A percentile compares a stretch with the other conserved stretches of the same genome.
These are phyloP conservation scores for Raffaelea albimanens DNA, from an alignment of 2,329 filamentous ascomycete genomes.

Conservation along the genomic window DNA sequence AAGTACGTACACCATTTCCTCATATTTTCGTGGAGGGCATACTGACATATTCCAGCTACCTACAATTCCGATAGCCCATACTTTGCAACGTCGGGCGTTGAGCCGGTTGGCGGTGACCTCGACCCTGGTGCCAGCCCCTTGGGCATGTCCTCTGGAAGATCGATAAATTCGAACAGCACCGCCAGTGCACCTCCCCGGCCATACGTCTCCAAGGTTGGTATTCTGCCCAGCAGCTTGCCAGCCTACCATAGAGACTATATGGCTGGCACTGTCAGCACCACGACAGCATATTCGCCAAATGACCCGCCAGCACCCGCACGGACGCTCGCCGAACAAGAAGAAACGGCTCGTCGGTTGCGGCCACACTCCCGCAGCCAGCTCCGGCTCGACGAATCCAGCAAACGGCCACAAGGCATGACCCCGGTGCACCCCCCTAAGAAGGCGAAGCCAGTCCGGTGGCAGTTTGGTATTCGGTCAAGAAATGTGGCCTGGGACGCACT, in stretches of 20 bases:
- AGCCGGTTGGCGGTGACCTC: constrained; percentile 12
- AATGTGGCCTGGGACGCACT: constrained; percentile 93
- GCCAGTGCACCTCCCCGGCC: constrained; percentile 39
- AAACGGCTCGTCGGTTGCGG: constrained; percentile 70
- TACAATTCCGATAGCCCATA: constrained; percentile 32
- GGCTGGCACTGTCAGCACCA: constrained; percentile 40
- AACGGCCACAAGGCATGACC: constrained; percentile 52
- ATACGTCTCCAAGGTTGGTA: constrained; percentile 76
- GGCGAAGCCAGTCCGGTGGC: constrained; percentile 80
- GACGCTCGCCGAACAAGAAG: constrained; percentile 68
- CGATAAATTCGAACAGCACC: constrained; percentile 38
- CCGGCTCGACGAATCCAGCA: constrained; percentile 55
- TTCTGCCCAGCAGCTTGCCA: constrained; percentile 83
- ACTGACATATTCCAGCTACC: constrained; percentile 33
- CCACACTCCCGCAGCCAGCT: constrained; percentile 70
- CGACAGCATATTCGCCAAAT: constrained; percentile 33
- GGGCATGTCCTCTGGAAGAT: constrained; percentile 45
- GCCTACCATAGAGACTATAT: constrained; percentile 88
- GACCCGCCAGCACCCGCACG: constrained; percentile 42
- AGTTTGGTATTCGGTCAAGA: constrained; percentile 91
- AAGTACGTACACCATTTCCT: too few relatives aligned
- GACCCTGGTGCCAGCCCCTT: constrained; percentile 38
- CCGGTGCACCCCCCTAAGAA: constrained; percentile 59
- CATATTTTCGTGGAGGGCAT: constrained; percentile 11
- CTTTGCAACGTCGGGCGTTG: constrained; percentile 24